Conservation (phyloP, 2,329 filamentous ascomycete genomes). For the Endoconidiophora polonica region DNA sequence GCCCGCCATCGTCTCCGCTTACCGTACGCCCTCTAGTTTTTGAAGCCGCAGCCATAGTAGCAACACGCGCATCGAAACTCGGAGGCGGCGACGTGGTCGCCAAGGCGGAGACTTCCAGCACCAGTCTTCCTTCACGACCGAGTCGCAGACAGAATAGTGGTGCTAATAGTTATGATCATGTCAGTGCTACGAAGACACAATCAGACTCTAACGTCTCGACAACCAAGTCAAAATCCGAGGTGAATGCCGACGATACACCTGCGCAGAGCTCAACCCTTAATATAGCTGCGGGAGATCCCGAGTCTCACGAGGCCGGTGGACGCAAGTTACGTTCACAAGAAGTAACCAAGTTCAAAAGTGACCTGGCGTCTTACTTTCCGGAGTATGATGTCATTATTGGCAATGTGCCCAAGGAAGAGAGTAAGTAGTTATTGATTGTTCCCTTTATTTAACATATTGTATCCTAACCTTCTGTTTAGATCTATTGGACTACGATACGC, state of each 20-base stretch:
- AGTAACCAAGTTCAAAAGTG: slow-evolving; percentile 73
- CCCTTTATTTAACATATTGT: background rate
- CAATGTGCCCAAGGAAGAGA: slow-evolving; percentile 60
- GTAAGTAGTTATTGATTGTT: slow-evolving; percentile 31
- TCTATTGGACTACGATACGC: slow-evolving; percentile 53
- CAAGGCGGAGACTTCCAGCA: background rate
- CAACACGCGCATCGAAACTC: slow-evolving; percentile 9
- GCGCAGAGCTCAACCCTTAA: background rate
- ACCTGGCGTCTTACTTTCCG: slow-evolving; percentile 76
- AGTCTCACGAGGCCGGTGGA: slow-evolving; percentile 47
- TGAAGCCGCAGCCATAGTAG: slow-evolving; percentile 12
- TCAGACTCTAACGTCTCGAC: too few species aligned
- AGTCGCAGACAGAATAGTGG: background rate
- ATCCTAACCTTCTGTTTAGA: slow-evolving; percentile 31
- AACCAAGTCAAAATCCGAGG: background rate
- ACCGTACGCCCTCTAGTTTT: background rate
- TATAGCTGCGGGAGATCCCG: slow-evolving; percentile 19
- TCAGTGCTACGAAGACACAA: too few species aligned
- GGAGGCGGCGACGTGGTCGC: slow-evolving; percentile 5
- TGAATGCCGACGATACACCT: background rate
- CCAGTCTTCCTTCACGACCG: slow-evolving; percentile 3
- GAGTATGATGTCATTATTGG: slow-evolving; percentile 92
- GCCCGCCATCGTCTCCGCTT: background rate
- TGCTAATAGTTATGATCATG: background rate
- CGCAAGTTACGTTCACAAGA: slow-evolving; percentile 74